Conservation (phyloP, 495 filamentous ascomycete species). For the Xylaria sp. region DNA sequence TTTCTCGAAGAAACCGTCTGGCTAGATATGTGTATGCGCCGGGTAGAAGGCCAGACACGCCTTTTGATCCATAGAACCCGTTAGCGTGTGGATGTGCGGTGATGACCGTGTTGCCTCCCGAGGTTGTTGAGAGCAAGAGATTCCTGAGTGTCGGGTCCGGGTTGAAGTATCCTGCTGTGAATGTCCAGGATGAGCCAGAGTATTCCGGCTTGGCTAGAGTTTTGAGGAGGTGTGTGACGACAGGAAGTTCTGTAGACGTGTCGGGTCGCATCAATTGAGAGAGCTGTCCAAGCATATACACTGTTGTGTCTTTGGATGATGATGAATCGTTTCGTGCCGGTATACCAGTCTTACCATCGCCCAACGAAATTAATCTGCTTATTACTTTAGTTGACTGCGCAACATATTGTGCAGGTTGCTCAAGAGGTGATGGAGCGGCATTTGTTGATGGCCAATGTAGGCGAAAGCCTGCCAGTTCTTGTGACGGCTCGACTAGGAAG, state of each 20-base stretch:
- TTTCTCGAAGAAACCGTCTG: slow-evolving; percentile 76
- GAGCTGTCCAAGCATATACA: slow-evolving; percentile 87
- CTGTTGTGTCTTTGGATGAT: slow-evolving; percentile 64
- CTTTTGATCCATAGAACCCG: slow-evolving; percentile 90
- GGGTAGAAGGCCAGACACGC: slow-evolving; percentile 87
- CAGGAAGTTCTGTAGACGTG: slow-evolving; percentile 86
- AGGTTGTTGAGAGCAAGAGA: slow-evolving; percentile 75
- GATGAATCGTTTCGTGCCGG: slow-evolving; percentile 24
- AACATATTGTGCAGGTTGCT: slow-evolving; percentile 71
- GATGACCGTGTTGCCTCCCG: slow-evolving; percentile 76
- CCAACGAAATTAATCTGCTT: slow-evolving; percentile 63
- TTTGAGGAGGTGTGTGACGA: slow-evolving; percentile 74
- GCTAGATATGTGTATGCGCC: slow-evolving; percentile 90
- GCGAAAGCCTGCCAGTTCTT: slow-evolving; percentile 66
- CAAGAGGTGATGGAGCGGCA: slow-evolving; percentile 71
- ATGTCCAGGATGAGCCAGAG: slow-evolving; percentile 80
- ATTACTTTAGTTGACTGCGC: slow-evolving; percentile 70
- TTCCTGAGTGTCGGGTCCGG: slow-evolving; percentile 81
- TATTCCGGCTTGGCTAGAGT: slow-evolving; percentile 66
- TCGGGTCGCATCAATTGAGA: slow-evolving; percentile 81
- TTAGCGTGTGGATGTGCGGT: slow-evolving; percentile 96
- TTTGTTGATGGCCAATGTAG: slow-evolving; percentile 83
- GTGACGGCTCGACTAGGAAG: slow-evolving; percentile 74
- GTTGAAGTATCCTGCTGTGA: slow-evolving; percentile 99
- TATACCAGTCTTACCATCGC: slow-evolving; percentile 24